A percentile compares a stretch with the other conserved stretches of the same genome.
Conservation (phyloP, 805 yeast genomes). For the Lipomyces anomalus region DNA sequence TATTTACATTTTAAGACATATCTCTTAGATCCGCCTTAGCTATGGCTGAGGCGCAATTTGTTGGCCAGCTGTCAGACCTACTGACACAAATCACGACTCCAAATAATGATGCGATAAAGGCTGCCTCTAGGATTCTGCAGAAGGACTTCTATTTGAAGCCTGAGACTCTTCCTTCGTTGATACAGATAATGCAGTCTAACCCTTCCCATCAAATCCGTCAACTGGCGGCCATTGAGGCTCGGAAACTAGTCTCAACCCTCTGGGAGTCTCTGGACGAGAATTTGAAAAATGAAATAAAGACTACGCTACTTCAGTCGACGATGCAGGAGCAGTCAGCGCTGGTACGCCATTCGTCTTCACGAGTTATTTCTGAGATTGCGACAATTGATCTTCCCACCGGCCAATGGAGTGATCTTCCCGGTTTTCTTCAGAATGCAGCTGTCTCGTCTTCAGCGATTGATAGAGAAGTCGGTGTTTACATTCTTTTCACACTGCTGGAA, state of each 20-base stretch:
- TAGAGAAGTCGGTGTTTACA: conserved; percentile 79
- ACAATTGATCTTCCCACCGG: conserved; percentile 60
- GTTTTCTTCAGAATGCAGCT: conserved; percentile 63
- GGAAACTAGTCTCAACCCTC: conserved; percentile 67
- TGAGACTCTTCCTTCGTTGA: conserved; percentile 69
- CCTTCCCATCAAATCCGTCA: conserved; percentile 70
- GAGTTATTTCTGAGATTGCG: conserved; percentile 84
- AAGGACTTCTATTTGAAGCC: conserved; percentile 68
- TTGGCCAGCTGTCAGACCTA: conserved; percentile 34
- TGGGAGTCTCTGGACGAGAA: conserved; percentile 49
- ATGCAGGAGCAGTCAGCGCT: conserved; percentile 56
- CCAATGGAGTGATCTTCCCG: conserved; percentile 73
- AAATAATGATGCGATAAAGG: conserved; percentile 69
- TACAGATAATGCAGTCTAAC: conserved; percentile 71
- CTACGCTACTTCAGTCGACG: conserved; percentile 61
- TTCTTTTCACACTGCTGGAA: conserved; percentile 73
- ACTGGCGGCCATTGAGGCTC: conserved; percentile 93
- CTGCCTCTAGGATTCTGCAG: conserved; percentile 70
- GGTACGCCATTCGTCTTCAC: conserved; percentile 82
- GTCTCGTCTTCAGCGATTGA: conserved; percentile 49
- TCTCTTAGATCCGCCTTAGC: too few relatives aligned
- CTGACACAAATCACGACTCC: conserved; percentile 67
- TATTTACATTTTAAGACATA: too few relatives aligned
- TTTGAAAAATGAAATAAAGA: conserved; percentile 54
- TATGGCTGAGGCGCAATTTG: conserved; percentile 17